Evolutionary conservation across 331 rosid species (phyloP), one percentile per base, ranked within the genome.

Genomic region (Erythrophleum ivorense): DNA sequence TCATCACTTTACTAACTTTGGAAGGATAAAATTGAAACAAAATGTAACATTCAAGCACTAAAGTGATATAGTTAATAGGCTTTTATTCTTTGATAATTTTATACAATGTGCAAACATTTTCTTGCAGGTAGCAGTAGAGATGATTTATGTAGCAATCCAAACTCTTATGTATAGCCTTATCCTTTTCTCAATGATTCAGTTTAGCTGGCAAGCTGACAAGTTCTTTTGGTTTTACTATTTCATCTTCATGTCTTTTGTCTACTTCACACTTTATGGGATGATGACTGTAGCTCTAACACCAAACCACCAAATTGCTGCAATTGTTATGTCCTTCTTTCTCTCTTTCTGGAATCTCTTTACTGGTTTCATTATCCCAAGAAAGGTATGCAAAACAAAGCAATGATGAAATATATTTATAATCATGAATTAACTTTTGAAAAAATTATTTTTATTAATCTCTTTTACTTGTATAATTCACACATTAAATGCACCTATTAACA

Each of bases 201-300:
- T 89, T 81, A 48, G 2, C 9, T 88, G 90, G 94, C 71, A 52
- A 78, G 83, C 49, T 65, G 89, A 77, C 77, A 89, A 85, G 73
- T 86, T 91, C 82, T 48, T 89, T 2, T 88, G 87, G 93, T 91
- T 91, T 84, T 89, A 89, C 91, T 91, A 60, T 88, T 88, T 88
- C 81, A 68, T 87, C 31, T 74, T 82, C 83, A 84, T 74, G 84
- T 84, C 88, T 73, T 90, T 88, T 49, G 75, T 88, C 63, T 87
- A 76, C 87, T 91, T 90, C 87, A 90, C 92, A 78, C 83, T 90
- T n/a, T 91, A 90, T 55, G 97, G 97, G 38, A 90, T 90, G 94
- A 88, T 91, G 97, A 78, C 85, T 53, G 88, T 84, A 11, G 90
- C 94, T 77, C 90, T 91, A 2, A 91, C 91, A 57, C 94, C 97